Conservation (phyloP, 1,284 basidiomycete species). For the Xanthoconium separans region DNA sequence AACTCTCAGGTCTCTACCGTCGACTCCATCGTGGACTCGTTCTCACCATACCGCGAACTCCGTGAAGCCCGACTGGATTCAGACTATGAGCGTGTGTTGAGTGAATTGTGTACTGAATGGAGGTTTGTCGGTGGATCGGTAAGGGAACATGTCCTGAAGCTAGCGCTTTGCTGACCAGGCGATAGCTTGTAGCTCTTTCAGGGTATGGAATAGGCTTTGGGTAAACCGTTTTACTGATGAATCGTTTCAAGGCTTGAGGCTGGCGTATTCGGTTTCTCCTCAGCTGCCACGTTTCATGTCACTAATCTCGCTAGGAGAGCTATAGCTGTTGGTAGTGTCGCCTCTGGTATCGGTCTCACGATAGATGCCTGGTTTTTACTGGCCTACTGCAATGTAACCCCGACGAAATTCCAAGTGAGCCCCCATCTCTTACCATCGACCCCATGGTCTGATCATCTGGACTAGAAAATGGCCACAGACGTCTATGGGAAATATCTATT, state of each 20-base stretch:
- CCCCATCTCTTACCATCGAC: not conserved
- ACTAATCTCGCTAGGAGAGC: conserved; percentile 43
- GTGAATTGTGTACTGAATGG: conserved; percentile 49
- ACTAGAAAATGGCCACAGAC: conserved; percentile 51
- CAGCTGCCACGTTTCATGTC: conserved; percentile 48
- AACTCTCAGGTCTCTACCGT: conserved; percentile 31
- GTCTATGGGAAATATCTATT: conserved; percentile 60
- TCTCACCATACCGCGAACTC: conserved; percentile 55
- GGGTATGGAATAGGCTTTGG: conserved; percentile 36
- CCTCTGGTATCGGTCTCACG: conserved; percentile 60
- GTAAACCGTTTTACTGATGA: not conserved
- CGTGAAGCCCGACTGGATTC: conserved; percentile 45
- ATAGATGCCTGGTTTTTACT: conserved; percentile 64
- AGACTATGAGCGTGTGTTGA: conserved; percentile 43
- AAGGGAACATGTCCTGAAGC: conserved; percentile 15
- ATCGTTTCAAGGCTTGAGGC: conserved; percentile 42
- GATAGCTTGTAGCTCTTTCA: conserved; percentile 51
- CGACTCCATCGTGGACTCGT: conserved; percentile 45
- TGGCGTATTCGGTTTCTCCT: conserved; percentile 59
- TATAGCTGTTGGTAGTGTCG: conserved; percentile 54
- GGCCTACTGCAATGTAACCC: conserved; percentile 50
- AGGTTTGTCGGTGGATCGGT: conserved; percentile 44
- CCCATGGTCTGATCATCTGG: not conserved
- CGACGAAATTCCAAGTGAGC: conserved; percentile 52
- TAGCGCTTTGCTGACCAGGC: not conserved